These are phyloP conservation scores for Aristolochia fimbriata DNA, from an alignment of 164 flowering plant genomes.

Conservation along the genomic window DNA sequence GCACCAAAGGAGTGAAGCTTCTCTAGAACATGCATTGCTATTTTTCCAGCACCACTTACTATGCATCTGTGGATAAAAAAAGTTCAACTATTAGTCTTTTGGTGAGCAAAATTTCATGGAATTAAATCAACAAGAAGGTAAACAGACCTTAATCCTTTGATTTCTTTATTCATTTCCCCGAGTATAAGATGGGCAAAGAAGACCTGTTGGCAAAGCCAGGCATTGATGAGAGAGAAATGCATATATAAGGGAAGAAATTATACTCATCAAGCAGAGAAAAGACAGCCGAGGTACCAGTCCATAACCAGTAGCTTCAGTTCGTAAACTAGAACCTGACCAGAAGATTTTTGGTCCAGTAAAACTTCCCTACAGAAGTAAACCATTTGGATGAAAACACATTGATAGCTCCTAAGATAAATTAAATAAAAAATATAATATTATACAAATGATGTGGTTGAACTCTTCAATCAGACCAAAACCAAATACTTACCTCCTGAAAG, in stretches of 20 bases:
- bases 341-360: slow-evolving; percentile 91
- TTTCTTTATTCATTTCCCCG: slow-evolving; percentile 86
- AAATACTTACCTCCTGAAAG: too few species aligned
- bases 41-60: slow-evolving; percentile 97
- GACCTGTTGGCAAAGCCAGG: slow-evolving; percentile 47
- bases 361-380: slow-evolving; percentile 84
- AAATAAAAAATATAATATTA: too few species aligned
- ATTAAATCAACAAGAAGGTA: neutral
- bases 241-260: neutral
- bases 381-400: neutral
- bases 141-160: slow-evolving; percentile 85
- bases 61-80: slow-evolving; percentile 51
- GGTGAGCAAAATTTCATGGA: neutral
- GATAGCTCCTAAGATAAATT: neutral
- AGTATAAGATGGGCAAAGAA: slow-evolving; percentile 93
- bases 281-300: slow-evolving; percentile 59
- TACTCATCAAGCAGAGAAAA: neutral
- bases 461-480: too few species aligned
- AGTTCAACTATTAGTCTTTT: neutral
- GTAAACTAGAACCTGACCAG: slow-evolving; percentile 95
- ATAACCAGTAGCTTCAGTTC: slow-evolving; percentile 99
- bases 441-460: too few species aligned
- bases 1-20: slow-evolving; percentile 91
- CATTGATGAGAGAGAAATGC: slow-evolving; percentile 8
- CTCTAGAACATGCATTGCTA: slow-evolving; percentile 92